These are phyloP conservation scores for Colletotrichum sansevieriae DNA, from an alignment of 2,329 filamentous ascomycete genomes.

Conservation along the genomic window DNA sequence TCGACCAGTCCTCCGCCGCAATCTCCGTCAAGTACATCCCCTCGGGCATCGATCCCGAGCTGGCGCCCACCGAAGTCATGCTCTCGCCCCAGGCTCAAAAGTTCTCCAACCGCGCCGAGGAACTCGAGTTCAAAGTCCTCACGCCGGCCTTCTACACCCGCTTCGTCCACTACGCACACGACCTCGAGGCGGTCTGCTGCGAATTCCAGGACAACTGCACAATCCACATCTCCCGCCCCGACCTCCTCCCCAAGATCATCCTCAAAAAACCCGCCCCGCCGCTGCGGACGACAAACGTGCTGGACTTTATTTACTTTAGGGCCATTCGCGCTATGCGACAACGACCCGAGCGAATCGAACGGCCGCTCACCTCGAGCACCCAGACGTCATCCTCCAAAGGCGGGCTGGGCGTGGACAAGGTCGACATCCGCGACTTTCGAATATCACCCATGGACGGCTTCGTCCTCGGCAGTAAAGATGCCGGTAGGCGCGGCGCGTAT, in stretches of 20 bases:
- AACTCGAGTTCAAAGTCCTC: constrained; percentile 69
- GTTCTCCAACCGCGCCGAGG: constrained; percentile 45
- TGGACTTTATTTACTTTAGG: constrained; percentile 58
- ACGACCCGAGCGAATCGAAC: constrained; percentile 56
- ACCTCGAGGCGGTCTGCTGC: constrained; percentile 71
- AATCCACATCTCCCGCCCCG: constrained; percentile 67
- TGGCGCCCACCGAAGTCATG: constrained; percentile 50
- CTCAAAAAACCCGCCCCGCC: constrained; percentile 55
- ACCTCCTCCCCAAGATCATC: constrained; percentile 62
- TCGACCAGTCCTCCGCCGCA: constrained; percentile 58
- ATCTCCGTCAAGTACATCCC: constrained; percentile 68
- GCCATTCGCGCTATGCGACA: constrained; percentile 59
- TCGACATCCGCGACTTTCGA: constrained; percentile 62
- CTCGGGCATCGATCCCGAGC: constrained; percentile 55
- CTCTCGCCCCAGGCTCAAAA: constrained; percentile 48
- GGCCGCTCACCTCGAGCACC: constrained; percentile 56
- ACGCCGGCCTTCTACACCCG: constrained; percentile 77
- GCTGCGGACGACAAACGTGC: constrained; percentile 50
- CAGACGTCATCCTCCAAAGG: constrained; percentile 15
- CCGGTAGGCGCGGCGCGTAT: constrained; percentile 51
- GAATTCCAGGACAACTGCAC: constrained; percentile 72
- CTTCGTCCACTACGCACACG: constrained; percentile 73
- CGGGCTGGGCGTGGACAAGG: constrained; percentile 35
- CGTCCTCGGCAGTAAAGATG: constrained; percentile 53
- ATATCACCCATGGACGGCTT: constrained; percentile 66